These are phyloP conservation scores for Ceratonia siliqua DNA, from an alignment of 306 rosid genomes.

Conservation along the genomic window DNA sequence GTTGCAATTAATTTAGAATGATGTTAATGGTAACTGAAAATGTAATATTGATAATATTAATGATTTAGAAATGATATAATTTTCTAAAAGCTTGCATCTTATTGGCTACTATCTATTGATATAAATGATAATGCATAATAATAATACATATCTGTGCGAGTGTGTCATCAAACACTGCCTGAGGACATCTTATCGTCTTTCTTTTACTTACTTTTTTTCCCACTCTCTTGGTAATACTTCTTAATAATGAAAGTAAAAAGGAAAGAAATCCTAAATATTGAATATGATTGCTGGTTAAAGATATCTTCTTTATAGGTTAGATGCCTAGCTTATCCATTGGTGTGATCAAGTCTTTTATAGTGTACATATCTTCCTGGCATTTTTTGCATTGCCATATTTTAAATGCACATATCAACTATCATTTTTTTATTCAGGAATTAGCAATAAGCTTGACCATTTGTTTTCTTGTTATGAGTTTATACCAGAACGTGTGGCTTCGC, in stretches of 20 bases:
- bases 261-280: no score
- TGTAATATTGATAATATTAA: not conserved
- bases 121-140: not conserved
- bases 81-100: not conserved
- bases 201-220: no score
- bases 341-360: not conserved
- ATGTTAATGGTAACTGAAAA: not conserved
- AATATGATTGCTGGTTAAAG: no score
- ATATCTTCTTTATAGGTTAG: no score
- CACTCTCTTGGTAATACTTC: no score
- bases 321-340: no score
- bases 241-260: no score
- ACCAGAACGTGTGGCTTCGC: slow-evolving; percentile 2
- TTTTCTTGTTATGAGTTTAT: not conserved
- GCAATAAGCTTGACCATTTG: not conserved
- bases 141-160: no score
- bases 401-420: not conserved
- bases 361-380: not conserved
- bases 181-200: no score
- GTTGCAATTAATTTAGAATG: not conserved
- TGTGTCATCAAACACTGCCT: no score
- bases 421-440: not conserved
- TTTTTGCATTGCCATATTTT: not conserved
- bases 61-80: not conserved
- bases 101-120: not conserved